phyloP scores from a whole-genome alignment of 441 rosid species.

The Manihot esculenta region DNA sequence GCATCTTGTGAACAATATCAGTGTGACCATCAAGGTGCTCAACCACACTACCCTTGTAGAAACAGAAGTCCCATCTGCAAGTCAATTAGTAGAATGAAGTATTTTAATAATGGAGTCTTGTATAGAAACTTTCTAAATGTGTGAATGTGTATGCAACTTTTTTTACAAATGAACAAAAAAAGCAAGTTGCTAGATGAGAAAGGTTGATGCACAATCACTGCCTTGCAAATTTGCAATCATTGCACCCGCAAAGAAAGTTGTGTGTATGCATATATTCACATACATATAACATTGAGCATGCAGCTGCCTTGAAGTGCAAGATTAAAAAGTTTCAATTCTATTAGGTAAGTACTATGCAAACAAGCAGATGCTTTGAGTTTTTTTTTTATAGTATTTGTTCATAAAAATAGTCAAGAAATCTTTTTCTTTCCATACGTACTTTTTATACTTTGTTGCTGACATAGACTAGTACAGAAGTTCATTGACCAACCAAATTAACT shows the following conservation, averaged over 20 bases:
- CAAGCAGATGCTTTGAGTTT: not conserved
- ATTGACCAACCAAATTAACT: constrained; percentile 25
- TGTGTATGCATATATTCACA: not conserved
- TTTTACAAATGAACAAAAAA: too few species aligned
- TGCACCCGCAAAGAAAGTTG: not conserved
- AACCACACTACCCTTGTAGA: constrained; percentile 85
- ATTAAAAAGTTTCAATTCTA: not conserved
- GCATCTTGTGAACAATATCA: constrained; percentile 86
- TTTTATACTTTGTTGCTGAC: not conserved
- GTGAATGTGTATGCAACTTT: not conserved
- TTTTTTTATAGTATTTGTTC: not conserved
- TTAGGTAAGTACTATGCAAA: not conserved
- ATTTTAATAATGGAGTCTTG: not conserved
- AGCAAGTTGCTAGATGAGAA: not conserved
- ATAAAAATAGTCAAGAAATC: not conserved
- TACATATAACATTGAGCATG: not conserved
- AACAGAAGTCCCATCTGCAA: constrained; percentile 98
- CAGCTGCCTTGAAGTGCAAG: not conserved
- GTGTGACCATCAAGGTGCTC: constrained; percentile 98
- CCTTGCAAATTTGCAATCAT: not conserved
- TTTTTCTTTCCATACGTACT: not conserved
- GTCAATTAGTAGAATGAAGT: constrained; percentile 22
- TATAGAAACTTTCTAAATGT: not conserved
- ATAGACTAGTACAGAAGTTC: not conserved
- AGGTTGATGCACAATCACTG: too few species aligned